phyloP scores from a whole-genome alignment of 495 filamentous ascomycete species.

The Trypethelium eluteriae region DNA sequence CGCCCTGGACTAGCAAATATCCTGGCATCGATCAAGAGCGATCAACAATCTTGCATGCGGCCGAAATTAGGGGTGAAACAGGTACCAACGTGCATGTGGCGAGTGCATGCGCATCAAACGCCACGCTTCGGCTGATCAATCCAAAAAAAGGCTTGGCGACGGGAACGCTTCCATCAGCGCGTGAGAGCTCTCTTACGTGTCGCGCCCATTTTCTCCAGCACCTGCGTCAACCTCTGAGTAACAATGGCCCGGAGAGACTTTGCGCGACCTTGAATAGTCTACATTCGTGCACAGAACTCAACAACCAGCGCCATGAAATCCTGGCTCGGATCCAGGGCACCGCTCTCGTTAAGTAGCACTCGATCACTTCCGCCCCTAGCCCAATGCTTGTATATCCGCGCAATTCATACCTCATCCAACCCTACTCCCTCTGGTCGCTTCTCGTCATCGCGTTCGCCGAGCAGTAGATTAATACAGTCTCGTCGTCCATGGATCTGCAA shows the following conservation, averaged over 20 bases:
- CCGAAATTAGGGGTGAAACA: not conserved
- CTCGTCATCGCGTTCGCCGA: not conserved
- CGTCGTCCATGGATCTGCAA: not conserved
- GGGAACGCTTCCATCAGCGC: no score
- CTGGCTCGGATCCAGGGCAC: not conserved
- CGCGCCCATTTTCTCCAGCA: no score
- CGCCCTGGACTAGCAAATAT: no score
- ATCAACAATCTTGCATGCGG: not conserved
- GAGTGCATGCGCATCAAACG: not conserved
- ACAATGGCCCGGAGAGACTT: no score
- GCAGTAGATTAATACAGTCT: not conserved
- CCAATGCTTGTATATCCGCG: no score
- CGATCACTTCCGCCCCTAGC: no score
- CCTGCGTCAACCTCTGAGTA: no score
- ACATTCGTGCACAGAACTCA: not conserved
- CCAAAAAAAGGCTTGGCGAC: no score
- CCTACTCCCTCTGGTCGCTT: not conserved
- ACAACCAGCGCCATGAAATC: not conserved
- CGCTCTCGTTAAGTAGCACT: not conserved
- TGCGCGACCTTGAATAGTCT: no score
- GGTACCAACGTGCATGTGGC: not conserved
- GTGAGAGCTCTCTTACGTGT: no score
- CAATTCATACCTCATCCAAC: no score
- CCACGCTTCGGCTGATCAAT: not conserved
- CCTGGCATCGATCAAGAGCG: not conserved